Percentiles rank a stretch among this genome's conserved stretches.
Conservation (phyloP, 306 rosid species). For the Malus domestica region DNA sequence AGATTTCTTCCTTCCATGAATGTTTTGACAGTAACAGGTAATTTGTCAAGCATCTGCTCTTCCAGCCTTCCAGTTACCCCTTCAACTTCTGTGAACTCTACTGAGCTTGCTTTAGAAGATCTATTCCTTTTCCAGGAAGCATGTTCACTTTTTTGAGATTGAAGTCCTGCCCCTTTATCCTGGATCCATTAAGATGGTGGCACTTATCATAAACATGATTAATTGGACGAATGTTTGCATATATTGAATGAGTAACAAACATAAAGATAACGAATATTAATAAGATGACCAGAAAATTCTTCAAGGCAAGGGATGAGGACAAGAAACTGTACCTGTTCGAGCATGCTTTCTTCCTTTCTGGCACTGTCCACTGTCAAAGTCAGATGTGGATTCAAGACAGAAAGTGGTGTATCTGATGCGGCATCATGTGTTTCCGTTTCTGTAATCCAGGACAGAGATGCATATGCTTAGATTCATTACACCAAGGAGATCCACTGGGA, state of each 20-base stretch:
- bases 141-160: constrained; percentile 17
- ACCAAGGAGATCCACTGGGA: neutral
- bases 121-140: constrained; percentile 21
- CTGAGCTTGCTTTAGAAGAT: constrained; percentile 32
- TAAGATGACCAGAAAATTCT: neutral
- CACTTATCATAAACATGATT: constrained; percentile 25
- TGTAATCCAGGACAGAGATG: neutral
- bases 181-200: constrained; percentile 35
- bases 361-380: neutral
- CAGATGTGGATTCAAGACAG: constrained; percentile 2
- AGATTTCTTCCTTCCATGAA: neutral
- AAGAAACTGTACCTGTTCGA: constrained; percentile 60
- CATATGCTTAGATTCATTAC: neutral
- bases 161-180: constrained; percentile 30
- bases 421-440: constrained; percentile 20
- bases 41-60: neutral
- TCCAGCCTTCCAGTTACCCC: neutral
- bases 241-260: neutral
- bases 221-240: neutral
- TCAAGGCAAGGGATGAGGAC: constrained; percentile 10
- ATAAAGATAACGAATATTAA: no score
- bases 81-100: constrained; percentile 38
- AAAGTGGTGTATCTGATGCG: constrained; percentile 24
- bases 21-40: neutral
- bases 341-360: constrained; percentile 59